These are phyloP conservation scores for Trichoderma sp. DNA, from an alignment of 2,329 filamentous ascomycete genomes.

Conservation along the genomic window DNA sequence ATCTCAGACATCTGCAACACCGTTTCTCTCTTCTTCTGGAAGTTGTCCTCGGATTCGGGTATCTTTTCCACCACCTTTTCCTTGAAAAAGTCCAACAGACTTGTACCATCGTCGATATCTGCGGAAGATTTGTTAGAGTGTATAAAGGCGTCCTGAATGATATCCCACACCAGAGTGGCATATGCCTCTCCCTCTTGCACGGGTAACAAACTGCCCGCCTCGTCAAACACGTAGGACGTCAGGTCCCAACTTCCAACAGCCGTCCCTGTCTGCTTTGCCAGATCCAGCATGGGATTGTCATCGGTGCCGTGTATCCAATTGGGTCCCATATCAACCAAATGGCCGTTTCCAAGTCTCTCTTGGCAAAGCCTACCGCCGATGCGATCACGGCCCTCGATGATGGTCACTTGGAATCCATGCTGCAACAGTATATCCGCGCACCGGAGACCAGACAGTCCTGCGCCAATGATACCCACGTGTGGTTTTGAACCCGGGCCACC, in stretches of 20 bases:
- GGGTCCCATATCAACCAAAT: slow-evolving; percentile 60
- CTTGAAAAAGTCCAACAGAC: slow-evolving; percentile 53
- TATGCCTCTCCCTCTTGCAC: slow-evolving; percentile 44
- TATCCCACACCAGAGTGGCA: slow-evolving; percentile 60
- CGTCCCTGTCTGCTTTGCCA: slow-evolving; percentile 61
- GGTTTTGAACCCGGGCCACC: slow-evolving; percentile 34
- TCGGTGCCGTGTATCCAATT: slow-evolving; percentile 78
- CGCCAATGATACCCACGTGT: slow-evolving; percentile 66
- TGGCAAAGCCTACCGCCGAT: slow-evolving; percentile 64
- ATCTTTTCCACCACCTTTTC: slow-evolving; percentile 45
- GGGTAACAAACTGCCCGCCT: slow-evolving; percentile 51
- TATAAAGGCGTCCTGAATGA: slow-evolving; percentile 65
- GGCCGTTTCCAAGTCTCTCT: slow-evolving; percentile 45
- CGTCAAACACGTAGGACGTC: slow-evolving; percentile 53
- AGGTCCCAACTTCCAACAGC: slow-evolving; percentile 47
- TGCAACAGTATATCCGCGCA: slow-evolving; percentile 65
- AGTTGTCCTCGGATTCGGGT: slow-evolving; percentile 41
- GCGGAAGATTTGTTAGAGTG: slow-evolving; percentile 57
- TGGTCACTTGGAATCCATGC: slow-evolving; percentile 63
- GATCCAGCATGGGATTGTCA: slow-evolving; percentile 65
- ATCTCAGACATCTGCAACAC: slow-evolving; percentile 56
- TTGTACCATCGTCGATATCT: slow-evolving; percentile 45
- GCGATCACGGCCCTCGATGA: slow-evolving; percentile 65
- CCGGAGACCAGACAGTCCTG: slow-evolving; percentile 66
- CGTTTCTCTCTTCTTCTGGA: slow-evolving; percentile 39